Base-by-base conservation (phyloP, 129 eudicot genomes). In the Escallonia herrerae region DNA sequence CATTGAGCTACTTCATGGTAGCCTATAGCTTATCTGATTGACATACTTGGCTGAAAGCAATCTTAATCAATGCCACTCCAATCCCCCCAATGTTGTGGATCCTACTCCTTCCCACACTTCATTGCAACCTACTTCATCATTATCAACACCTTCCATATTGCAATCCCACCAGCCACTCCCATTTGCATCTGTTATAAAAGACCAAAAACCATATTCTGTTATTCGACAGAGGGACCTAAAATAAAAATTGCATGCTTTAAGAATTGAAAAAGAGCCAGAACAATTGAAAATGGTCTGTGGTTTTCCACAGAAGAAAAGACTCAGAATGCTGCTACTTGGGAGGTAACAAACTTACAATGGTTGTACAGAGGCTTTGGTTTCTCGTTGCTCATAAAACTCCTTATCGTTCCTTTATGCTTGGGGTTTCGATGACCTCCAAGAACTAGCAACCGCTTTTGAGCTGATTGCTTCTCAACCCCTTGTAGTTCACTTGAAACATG, bases 91-190 rank as follows among this genome's bases (percentile, higher is more conserved):
- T 39, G 96, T 93, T 10, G 95, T 82, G 0, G 90, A 75, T 13
- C 98, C 98, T 58, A 93, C 80, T 6, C 98, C 98, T 70, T 93
- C 96, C 98, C 98, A 93, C 52, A 78, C 81, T 55, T 93, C 96
- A 43, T 63, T 73, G 81, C 68, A 67, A 0, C 98, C 98, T 8
- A 93, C 96, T 77, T 80, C 95, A 43, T 93, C 98, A 15, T 72
- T 81, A 74, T 86, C 98, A 14, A 93, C 82, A 8, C 98, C 98
- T 85, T 79, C 98, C 96, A 84, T 85, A 69, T 85, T 79, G 57
- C 72, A 62, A 63, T 91, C 89, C 98, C 98, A 88, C 95, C 95
- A 88, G 50, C 96, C 96, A 50, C 95, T 77, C 6, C 96, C 98
- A 69, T 84, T 82, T 63, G 86, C 90, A 86, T 91, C 96, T 91